A percentile compares a stretch with the other conserved stretches of the same genome.
phyloP scores from a whole-genome alignment of 1,284 basidiomycete species.

The Ganoderma leucocontextum region DNA sequence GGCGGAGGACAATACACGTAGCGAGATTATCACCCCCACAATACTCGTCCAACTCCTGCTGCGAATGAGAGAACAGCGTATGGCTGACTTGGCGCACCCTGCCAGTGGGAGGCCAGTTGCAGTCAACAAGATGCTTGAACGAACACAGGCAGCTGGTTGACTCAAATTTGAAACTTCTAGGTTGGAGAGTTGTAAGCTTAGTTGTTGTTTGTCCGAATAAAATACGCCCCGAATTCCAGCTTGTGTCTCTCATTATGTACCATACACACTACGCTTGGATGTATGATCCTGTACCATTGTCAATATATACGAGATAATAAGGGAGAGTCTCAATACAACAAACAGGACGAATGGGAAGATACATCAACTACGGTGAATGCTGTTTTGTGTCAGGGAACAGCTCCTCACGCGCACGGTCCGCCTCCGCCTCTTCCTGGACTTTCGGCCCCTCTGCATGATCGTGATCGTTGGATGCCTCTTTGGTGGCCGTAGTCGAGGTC shows the following conservation, averaged over 20 bases:
- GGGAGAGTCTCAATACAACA: background rate
- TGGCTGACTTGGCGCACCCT: constrained; percentile 68
- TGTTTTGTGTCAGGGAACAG: constrained; percentile 37
- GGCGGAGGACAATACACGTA: constrained; percentile 40
- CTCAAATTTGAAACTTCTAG: background rate
- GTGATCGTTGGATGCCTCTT: constrained; percentile 15
- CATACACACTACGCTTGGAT: constrained; percentile 2
- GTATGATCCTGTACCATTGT: constrained; percentile 19
- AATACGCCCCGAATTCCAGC: background rate
- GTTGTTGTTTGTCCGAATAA: constrained; percentile 34
- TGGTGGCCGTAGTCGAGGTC: constrained; percentile 8
- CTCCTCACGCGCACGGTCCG: constrained; percentile 43
- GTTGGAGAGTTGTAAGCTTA: background rate
- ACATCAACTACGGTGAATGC: background rate
- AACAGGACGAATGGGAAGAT: background rate
- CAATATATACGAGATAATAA: constrained; percentile 24
- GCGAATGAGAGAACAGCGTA: constrained; percentile 73
- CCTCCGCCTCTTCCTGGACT: constrained; percentile 43
- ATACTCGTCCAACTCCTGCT: constrained; percentile 63
- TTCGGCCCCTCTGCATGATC: constrained; percentile 30
- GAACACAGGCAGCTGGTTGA: constrained; percentile 68
- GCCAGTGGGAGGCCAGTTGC: constrained; percentile 55
- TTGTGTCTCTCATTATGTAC: background rate
- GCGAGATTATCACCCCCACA: constrained; percentile 56
- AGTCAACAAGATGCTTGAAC: constrained; percentile 74